Base-by-base conservation (phyloP, 73 alveolate genomes). In the Diophrys sp. region DNA sequence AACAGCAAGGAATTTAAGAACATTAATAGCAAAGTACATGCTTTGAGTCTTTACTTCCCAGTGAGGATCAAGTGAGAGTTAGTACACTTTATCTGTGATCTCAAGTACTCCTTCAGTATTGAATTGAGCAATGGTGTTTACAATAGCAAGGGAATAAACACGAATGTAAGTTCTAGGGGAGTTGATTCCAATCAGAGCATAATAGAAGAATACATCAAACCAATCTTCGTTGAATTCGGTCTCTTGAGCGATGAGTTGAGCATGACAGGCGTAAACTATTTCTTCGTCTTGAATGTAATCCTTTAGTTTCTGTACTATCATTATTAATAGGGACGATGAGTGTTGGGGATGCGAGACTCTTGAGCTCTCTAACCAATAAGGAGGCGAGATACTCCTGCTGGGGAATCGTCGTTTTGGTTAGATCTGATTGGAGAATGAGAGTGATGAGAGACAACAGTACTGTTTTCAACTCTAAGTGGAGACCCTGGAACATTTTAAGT, bases 41-140 rank as follows among this genome's bases (percentile, higher is more conserved):
- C 84, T 33, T 69, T 89, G 85, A 32, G 89, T 89, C 74, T 87
- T 83, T 56, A 89, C 85, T 67, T 89, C 95, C 92, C 95, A 89
- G 70, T 74, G 79, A 33, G 26, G 32, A 68, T 79, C 88, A 18
- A 78, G 54, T 27, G 87, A 54, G 23, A 89, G 90, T 29, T 30
- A 33, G 14, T 27, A 11, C 0, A 89, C 81, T 73, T 89, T 89
- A 29, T 87, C 88, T 0, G 86, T 87, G 23, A 89, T 66, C 29
- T 79, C 87, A 28, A 89, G 80, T 2, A 89, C 72, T 25, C 92
- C 83, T 29, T 82, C 92, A 25, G 79, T 55, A 53, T 89, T 89
- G 54, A 70, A 56, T 70, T 77, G 67, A 5, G 92, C 83, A 27
- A 89, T 89, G 18, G 86, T 69, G 34, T 82, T 76, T 5, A 89